Base-by-base conservation (phyloP, 108 stramenopile species). In the Asterionellopsis glacialis region DNA sequence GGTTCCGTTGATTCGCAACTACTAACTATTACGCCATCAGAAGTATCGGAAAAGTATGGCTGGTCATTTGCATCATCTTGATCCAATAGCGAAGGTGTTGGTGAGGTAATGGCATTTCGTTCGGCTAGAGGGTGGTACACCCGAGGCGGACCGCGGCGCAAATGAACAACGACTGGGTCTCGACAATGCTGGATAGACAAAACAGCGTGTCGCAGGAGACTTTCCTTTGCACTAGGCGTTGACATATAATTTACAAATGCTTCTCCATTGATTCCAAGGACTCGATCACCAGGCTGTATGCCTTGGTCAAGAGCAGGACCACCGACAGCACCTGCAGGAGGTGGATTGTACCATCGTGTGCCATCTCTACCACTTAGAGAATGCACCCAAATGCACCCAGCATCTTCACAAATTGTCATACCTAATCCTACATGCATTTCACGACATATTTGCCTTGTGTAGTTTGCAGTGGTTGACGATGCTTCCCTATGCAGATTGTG, bases 191-290 rank as follows among this genome's bases (percentile, higher is more conserved):
- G 70, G 55, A 85, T 70, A 11, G 59, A 19, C 25, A 42, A 43
- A 10, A 77, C 76, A 15, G 54, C 65, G 23, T 55, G 21, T 23
- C 22, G 13, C 18, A 76, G 41, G 13, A 65, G 13, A 2, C 49
- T 51, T 49, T 62, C 47, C 48, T 54, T 45, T 22, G 42, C 52
- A 42, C 45, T 12, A 19, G 52, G 43, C 19, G 55, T 41, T 38
- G 62, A 49, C 27, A 58, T 60, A 18, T 60, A 66, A 39, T 59
- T 49, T 21, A 68, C 25, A 52, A 89, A 76, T 3, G 84, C 69
- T 0, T 38, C 45, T n/a, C 91, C 91, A 67, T 93, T 89, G 56
- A 89, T 64, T 2, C 91, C 91, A 27, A 93, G 41, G 27, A 93
- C 39, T 12, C 64, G 58, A 75, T 90, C 87, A 11, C 77, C 84